Base-by-base conservation (phyloP, 495 filamentous ascomycete genomes). In the Hypoxylon crocopeplum region DNA sequence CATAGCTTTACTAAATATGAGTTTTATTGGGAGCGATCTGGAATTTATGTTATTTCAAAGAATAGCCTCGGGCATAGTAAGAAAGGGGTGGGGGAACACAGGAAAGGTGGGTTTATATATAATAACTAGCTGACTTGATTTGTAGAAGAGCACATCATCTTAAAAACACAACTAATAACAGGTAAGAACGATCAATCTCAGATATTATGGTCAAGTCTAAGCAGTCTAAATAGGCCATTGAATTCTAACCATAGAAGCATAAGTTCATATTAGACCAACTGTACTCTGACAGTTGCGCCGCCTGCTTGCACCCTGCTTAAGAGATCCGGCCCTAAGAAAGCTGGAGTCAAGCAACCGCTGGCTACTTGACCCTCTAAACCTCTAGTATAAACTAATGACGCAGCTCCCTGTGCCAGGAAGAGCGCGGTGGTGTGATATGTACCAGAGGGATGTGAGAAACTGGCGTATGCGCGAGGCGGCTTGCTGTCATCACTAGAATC, bases 271-370 rank as follows among this genome's bases (percentile, higher is more conserved):
- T 7, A 62, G n/a, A n/a, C n/a, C n/a, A n/a, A 21, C 20, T 56
- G 25, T 10, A 62, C 51, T 15, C 20, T 24, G 19, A 62, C 7
- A 15, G 40, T 33, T 16, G 48, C 50, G 19, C 56, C 62, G 22
- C 52, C 56, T 25, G 25, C 56, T 17, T 36, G 20, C 15, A 51
- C 16, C 16, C 62, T 48, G 10, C 16, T 20, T n/a, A 59, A 19
- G n/a, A 66, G 41, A 38, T 66, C 62, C 2, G 24, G 15, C 11
- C 56, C 56, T 10, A 61, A 27, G 7, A 61, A 53, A 42, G 51
- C 56, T 7, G 56, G 62, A 0, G 62, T 66, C 11, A 66, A 51
- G 12, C 62, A 66, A 11, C 62, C 62, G 5, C 62, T 56, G 0
- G n/a, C 15, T 12, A 53, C 10, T 10, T 30, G 17, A 7, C 20